These are phyloP conservation scores for Kwoniella europaea DNA, from an alignment of 768 basidiomycete genomes.

Conservation along the genomic window DNA sequence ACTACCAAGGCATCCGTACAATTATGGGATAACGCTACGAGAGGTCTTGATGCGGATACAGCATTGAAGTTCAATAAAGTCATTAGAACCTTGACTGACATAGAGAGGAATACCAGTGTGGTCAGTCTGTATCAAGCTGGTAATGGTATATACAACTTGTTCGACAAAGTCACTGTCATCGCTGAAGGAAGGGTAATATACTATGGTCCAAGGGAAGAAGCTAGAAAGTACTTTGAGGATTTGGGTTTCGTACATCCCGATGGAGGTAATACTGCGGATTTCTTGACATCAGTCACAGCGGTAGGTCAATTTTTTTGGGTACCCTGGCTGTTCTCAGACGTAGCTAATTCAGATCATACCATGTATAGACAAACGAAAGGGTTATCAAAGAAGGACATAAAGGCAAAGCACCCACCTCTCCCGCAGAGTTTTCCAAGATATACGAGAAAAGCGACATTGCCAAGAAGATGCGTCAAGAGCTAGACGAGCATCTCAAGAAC, in stretches of 20 bases:
- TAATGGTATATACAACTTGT: slow-evolving; percentile 53
- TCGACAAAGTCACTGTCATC: slow-evolving; percentile 62
- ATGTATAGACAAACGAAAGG: slow-evolving; percentile 70
- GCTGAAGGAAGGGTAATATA: slow-evolving; percentile 62
- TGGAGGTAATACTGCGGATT: slow-evolving; percentile 52
- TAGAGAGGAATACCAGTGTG: slow-evolving; percentile 46
- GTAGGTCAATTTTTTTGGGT: slow-evolving; percentile 5
- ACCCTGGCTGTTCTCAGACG: neutral
- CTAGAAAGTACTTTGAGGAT: slow-evolving; percentile 58
- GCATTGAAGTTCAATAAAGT: slow-evolving; percentile 48
- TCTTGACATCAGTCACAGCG: slow-evolving; percentile 46
- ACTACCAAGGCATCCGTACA: slow-evolving; percentile 46
- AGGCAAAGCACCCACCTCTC: slow-evolving; percentile 43
- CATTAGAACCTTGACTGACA: slow-evolving; percentile 43
- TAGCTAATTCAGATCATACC: too few relatives aligned
- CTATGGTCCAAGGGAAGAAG: slow-evolving; percentile 60
- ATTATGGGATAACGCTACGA: slow-evolving; percentile 52
- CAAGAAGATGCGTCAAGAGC: slow-evolving; percentile 43
- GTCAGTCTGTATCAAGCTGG: slow-evolving; percentile 53
- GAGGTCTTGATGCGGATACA: slow-evolving; percentile 53
- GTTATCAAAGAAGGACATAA: slow-evolving; percentile 71
- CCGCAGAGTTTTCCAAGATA: slow-evolving; percentile 43
- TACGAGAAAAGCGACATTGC: slow-evolving; percentile 40
- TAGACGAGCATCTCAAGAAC: slow-evolving; percentile 39
- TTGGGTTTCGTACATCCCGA: slow-evolving; percentile 49